phyloP scores from a whole-genome alignment of 2,329 filamentous ascomycete species.

The Colletotrichum lupini region DNA sequence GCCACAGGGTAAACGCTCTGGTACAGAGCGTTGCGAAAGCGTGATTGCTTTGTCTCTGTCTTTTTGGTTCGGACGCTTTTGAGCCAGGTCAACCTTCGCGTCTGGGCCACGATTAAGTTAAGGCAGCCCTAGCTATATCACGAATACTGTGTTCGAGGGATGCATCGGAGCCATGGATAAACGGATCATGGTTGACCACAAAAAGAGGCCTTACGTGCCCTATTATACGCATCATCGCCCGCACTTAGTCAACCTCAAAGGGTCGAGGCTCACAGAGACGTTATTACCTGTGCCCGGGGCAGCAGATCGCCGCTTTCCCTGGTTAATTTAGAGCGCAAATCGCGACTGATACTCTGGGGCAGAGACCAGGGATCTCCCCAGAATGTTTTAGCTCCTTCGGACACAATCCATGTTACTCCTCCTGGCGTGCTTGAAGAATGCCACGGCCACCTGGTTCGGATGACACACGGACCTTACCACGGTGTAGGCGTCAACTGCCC shows the following conservation, averaged over 20 bases:
- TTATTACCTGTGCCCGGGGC: slow-evolving; percentile 8
- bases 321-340: slow-evolving; percentile 31
- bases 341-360: slow-evolving; percentile 32
- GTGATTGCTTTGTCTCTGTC: background rate
- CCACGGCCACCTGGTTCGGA: slow-evolving; percentile 28
- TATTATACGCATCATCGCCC: background rate
- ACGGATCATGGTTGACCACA: background rate
- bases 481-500: slow-evolving; percentile 11
- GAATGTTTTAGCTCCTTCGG: slow-evolving; percentile 32
- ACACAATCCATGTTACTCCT: slow-evolving; percentile 15
- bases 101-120: background rate
- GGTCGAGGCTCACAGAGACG: slow-evolving; percentile 4
- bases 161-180: background rate
- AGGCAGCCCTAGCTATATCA: background rate
- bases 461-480: slow-evolving; percentile 23
- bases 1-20: slow-evolving; percentile 8
- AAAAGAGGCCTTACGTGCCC: background rate
- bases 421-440: slow-evolving; percentile 31
- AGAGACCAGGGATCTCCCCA: slow-evolving; percentile 29
- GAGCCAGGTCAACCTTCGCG: background rate
- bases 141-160: background rate
- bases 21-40: background rate
- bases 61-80: no score
- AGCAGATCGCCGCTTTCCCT: slow-evolving; percentile 26
- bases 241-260: background rate